Base-by-base conservation (phyloP, 495 filamentous ascomycete species). In the Hypomontagnella monticulosa region DNA sequence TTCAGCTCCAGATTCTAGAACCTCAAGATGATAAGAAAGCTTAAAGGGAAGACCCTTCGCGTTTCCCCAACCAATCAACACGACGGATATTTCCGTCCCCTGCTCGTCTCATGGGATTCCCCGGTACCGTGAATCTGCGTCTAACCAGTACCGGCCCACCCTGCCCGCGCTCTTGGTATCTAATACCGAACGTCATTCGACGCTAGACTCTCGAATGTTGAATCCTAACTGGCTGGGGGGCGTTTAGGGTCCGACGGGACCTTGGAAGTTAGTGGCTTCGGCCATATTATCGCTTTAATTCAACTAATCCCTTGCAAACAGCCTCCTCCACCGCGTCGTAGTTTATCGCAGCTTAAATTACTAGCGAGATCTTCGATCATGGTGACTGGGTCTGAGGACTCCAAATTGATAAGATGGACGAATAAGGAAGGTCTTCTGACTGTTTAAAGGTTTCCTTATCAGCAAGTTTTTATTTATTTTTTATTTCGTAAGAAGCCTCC, bases 1-100 rank as follows among this genome's bases (percentile, higher is more conserved):
- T 6, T 54, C 40, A 61, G 48, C 49, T 40, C 16, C 7, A 11
- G 40, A 40, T 61, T 61, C 58, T 61, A 54, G 58, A 61, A 54
- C 49, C 20, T 20, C 16, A 16, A 47, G 48, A 32, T 46, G 58
- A 53, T 61, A 61, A 53, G 48, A 48, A 27, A n/a, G 27, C 33
- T 43, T 27, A 49, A 23, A 38, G 23, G 37, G 32, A 11, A 30
- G 36, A 34, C 10, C 18, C 57, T 37, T 15, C 36, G 38, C 34
- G n/a, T 33, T 20, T 18, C 44, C 33, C 12, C n/a, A 15, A 18
- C 58, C 58, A 61, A 61, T 61, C n/a, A 33, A 33, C 14, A 34
- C 6, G 6, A 41, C 5, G 19, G 4, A 32, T 12, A 37, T 38
- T 32, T 11, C 15, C 30, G n/a, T 15, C 15, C 49, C 48, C 48